Base-by-base conservation (phyloP, 768 basidiomycete species). In the Tricholoma furcatifolium region DNA sequence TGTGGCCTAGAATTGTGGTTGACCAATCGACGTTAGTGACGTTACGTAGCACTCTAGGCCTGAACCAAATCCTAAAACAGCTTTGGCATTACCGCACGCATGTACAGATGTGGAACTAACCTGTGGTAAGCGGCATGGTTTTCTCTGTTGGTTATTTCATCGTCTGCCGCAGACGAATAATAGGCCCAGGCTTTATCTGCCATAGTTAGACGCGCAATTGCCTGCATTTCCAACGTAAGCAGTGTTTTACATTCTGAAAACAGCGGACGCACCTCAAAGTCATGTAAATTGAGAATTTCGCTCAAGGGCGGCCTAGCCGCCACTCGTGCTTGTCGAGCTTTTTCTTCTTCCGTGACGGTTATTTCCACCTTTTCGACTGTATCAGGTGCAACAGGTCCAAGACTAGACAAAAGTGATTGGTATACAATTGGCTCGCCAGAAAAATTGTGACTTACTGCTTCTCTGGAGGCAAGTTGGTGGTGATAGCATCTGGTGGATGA, bases 161-260 rank as follows among this genome's bases (percentile, higher is more conserved):
- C 95, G 65, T 98, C 96, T 6, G 96, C 86, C 15, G 93, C 95
- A n/a, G 92, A 94, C 1, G 90, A 93, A 64, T 98, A 95, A 67
- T 95, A 95, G 5, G 94, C 95, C 95, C 95, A 98, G 0, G 92
- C 92, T 66, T 92, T 91, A 31, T 88, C 85, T 2, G 84, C 72
- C 76, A 98, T 85, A 10, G 91, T 86, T 60, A 75, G 75, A 67
- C 81, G 88, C 8, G 93, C 94, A 47, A 98, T 85, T 15, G 88
- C 81, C 91, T 93, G 52, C 21, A n/a, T 36, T 27, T 46, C 61
- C 48, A 62, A 38, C n/a, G 21, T 23, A 18, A 27, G 41, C 17
- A 43, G 11, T 14, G 36, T 6, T n/a, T n/a, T n/a, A n/a, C 27
- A 20, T 12, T 32, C 47, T 18, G 32, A 27, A 41, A 18, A n/a